Conservation (phyloP, 208 protist species). For the Trypanosoma conorhini region DNA sequence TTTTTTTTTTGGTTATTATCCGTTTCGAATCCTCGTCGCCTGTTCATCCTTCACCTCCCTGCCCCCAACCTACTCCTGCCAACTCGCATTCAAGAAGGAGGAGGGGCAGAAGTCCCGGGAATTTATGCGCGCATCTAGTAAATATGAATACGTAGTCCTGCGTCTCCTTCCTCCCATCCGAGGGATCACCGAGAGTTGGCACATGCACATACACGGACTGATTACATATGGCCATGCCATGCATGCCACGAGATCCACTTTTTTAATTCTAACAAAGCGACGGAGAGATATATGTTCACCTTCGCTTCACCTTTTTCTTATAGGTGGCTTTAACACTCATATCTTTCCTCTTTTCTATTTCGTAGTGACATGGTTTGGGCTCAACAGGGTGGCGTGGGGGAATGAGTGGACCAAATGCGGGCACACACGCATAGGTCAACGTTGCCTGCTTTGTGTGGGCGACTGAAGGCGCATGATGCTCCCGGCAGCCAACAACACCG, state of each 20-base stretch:
- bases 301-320: too few relatives aligned
- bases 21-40: not conserved
- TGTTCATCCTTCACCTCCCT: not conserved
- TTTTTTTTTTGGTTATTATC: not conserved
- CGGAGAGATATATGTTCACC: too few relatives aligned
- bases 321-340: too few relatives aligned
- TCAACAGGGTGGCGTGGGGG: not conserved
- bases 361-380: not conserved
- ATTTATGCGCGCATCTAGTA: not conserved
- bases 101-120: not conserved
- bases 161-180: not conserved
- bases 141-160: not conserved
- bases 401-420: not conserved
- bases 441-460: not conserved
- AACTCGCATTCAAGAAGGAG: not conserved
- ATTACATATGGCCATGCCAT: too few relatives aligned
- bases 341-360: not conserved
- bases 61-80: not conserved
- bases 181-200: not conserved
- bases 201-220: not conserved
- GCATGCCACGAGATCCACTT: too few relatives aligned
- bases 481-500: not conserved
- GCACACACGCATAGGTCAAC: not conserved
- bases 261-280: too few relatives aligned
- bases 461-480: not conserved